Evolutionary conservation across 2,329 filamentous ascomycete genomes (phyloP).

Genomic region (Zymoseptoria crescenta): DNA sequence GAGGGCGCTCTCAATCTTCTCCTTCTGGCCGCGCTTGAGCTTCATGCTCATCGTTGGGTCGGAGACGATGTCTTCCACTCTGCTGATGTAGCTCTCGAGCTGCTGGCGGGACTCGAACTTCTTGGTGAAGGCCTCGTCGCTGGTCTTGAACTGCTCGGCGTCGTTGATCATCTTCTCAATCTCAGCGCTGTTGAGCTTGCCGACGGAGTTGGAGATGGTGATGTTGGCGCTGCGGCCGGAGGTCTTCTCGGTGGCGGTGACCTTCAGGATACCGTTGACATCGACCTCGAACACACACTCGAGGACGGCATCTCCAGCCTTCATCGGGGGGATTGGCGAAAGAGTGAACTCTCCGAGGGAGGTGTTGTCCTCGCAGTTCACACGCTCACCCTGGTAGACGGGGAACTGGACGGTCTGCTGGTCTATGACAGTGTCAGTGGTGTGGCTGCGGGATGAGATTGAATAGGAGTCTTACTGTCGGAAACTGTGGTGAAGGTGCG

Average conservation of each 20-base stretch:
- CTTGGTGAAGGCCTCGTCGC: constrained; percentile 98
- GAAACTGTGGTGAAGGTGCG: constrained; percentile 79
- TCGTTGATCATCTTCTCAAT: constrained; percentile 98
- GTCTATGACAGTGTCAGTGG: constrained; percentile 32
- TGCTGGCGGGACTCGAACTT: constrained; percentile 98
- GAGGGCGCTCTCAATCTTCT: constrained; percentile 97
- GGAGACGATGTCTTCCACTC: constrained; percentile 97
- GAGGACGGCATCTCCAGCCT: constrained; percentile 89
- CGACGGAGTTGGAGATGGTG: constrained; percentile 98
- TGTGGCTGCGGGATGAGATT: background rate
- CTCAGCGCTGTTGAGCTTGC: constrained; percentile 88
- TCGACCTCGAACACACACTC: constrained; percentile 99
- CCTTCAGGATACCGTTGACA: constrained; percentile 95
- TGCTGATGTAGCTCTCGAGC: constrained; percentile 97
- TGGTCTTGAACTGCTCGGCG: constrained; percentile 97
- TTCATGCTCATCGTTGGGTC: constrained; percentile 93
- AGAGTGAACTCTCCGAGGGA: constrained; percentile 95
- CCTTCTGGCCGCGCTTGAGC: constrained; percentile 98
- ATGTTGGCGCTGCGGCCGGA: constrained; percentile 98
- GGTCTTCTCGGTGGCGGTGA: constrained; percentile 97
- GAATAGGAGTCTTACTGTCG: too few species aligned
- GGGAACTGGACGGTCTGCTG: constrained; percentile 75
- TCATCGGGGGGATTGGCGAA: constrained; percentile 65
- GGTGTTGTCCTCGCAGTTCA: constrained; percentile 98
- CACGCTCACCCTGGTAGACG: constrained; percentile 83